Base-by-base conservation (phyloP, 768 basidiomycete species). In the Suillus decipiens region DNA sequence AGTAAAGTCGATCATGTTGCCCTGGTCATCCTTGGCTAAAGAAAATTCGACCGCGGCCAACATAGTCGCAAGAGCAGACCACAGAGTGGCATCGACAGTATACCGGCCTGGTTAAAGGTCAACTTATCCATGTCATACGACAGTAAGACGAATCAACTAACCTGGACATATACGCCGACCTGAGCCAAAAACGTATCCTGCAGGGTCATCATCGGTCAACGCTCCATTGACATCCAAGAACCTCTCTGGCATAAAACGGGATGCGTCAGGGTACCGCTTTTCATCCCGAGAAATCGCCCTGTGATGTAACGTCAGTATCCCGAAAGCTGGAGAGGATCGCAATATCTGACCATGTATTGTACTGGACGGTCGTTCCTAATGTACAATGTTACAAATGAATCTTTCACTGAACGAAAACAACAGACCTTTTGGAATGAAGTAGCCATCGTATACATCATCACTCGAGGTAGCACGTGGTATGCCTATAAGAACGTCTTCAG, bases 371-470 rank as follows among this genome's bases (percentile, higher is more conserved):
- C 5, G 39, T 42, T 39, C 62, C 62, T 63, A 9, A 37, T 9
- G 22, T 39, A 17, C 9, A 5, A 39, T 17, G 17, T 39, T 24
- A 10, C 2, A 24, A 37, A 17, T 39, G 3, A 28, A 24, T 28
- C 2, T 0, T 6, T 56, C 22, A 24, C 4, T 37, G 9, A 1
- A 56, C 2, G 10, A 56, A 24, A 39, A 39, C 15, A 28, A 3
- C n/a, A 31, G 64, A 60, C 74, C 74, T 57, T 68, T 68, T 19
- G 74, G 72, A 14, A 75, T 69, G 58, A 63, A 68, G 50, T 71
- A 74, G 1, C 76, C 79, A 1, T 77, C 68, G 57, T 80, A 82
- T 12, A 69, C 63, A 62, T 82, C 81, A 54, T 81, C 79, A 1
- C 43, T 41, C 22, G 28, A 15, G 4, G n/a, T 45, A 28, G 61